These are phyloP conservation scores for Scleroderma citrinum DNA, from an alignment of 768 basidiomycete genomes.

Conservation along the genomic window DNA sequence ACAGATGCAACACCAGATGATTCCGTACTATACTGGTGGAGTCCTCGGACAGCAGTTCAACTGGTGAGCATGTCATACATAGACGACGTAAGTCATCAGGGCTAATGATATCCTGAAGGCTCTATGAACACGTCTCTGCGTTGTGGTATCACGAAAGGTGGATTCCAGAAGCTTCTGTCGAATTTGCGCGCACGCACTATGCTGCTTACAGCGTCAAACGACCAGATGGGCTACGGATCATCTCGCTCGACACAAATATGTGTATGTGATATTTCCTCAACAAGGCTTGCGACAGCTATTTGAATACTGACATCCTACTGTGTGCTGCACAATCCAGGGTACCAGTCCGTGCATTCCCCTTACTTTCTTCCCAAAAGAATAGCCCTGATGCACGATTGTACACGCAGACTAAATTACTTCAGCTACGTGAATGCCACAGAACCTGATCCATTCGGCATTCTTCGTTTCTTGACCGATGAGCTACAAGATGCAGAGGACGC, in stretches of 20 bases:
- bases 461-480: conserved; percentile 46
- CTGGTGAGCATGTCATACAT: conserved; percentile 24
- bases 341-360: conserved; percentile 26
- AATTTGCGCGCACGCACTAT: conserved; percentile 41
- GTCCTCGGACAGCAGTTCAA: conserved; percentile 34
- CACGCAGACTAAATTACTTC: conserved; percentile 37
- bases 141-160: conserved; percentile 44
- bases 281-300: background rate
- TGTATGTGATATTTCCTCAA: conserved; percentile 27
- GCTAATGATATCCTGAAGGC: conserved; percentile 23
- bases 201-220: conserved; percentile 42
- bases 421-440: conserved; percentile 42
- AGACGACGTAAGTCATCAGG: no score
- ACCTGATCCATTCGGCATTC: conserved; percentile 44
- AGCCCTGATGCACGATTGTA: background rate
- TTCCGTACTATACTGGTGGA: conserved; percentile 34
- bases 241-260: conserved; percentile 46
- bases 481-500: conserved; percentile 48
- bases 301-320: background rate
- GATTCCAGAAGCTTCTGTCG: conserved; percentile 33
- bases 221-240: conserved; percentile 40
- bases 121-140: conserved; percentile 42
- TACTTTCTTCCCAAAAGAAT: background rate
- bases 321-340: conserved; percentile 19
- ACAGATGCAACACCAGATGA: conserved; percentile 27